Conservation (phyloP, 106 monocot species). For the Dactylorhiza incarnata region DNA sequence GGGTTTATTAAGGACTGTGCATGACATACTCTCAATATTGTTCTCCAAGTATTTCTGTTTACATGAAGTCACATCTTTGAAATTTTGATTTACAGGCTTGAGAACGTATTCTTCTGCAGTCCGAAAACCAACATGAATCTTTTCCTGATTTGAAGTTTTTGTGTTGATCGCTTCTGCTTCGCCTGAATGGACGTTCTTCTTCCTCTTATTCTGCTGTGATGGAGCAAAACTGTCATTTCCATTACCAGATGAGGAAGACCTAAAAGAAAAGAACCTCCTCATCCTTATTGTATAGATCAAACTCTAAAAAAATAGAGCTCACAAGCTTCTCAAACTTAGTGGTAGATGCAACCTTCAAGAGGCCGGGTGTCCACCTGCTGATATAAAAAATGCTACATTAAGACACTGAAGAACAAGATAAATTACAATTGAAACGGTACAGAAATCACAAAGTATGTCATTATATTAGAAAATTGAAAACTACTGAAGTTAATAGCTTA, state of each 20-base stretch:
- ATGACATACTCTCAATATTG: constrained; percentile 14
- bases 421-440: too few species aligned
- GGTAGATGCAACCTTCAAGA: too few species aligned
- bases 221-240: constrained; percentile 13
- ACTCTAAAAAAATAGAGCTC: too few species aligned
- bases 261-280: constrained; percentile 44
- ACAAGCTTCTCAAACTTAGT: too few species aligned
- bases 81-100: not conserved
- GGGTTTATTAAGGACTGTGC: constrained; percentile 18
- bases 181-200: constrained; percentile 4
- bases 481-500: too few species aligned
- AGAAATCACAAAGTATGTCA: too few species aligned
- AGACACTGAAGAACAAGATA: too few species aligned
- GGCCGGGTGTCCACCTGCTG: too few species aligned
- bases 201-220: not conserved
- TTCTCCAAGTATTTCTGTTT: constrained; percentile 16
- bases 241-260: constrained; percentile 26
- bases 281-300: constrained; percentile 6
- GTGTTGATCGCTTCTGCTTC: not conserved
- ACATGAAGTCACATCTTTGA: too few species aligned
- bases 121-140: not conserved
- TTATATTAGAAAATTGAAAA: too few species aligned
- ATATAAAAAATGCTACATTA: too few species aligned
- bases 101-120: constrained; percentile 11
- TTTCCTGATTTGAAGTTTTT: constrained; percentile 3